Evolutionary conservation across 208 protist species (phyloP).

Genomic region (Herpetomonas tarakana): DNA sequence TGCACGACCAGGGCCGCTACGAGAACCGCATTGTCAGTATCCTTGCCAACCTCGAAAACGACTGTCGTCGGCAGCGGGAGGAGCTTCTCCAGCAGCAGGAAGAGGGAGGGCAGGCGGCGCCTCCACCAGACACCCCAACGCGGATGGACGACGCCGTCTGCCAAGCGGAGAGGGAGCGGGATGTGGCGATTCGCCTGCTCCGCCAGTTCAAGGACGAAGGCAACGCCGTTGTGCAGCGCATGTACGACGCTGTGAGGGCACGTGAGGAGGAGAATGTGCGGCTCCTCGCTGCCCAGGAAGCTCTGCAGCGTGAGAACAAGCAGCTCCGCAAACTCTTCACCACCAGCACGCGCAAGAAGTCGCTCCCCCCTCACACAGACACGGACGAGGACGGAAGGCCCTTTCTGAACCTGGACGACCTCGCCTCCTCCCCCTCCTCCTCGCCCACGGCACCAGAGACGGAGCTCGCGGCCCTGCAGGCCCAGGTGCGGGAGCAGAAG

Average conservation of each 20-base stretch:
- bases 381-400: not conserved
- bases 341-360: not conserved
- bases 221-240: slow-evolving; percentile 38
- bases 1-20: not conserved
- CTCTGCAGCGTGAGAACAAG: slow-evolving; percentile 29
- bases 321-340: slow-evolving; percentile 9
- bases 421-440: not conserved
- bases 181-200: slow-evolving; percentile 37
- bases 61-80: not conserved
- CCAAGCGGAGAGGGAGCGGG: slow-evolving; percentile 38
- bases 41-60: not conserved
- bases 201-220: slow-evolving; percentile 42
- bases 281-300: slow-evolving; percentile 29
- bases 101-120: too few relatives aligned
- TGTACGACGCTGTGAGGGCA: slow-evolving; percentile 34
- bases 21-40: not conserved
- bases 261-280: slow-evolving; percentile 30
- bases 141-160: not conserved
- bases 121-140: slow-evolving; percentile 1
- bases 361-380: too few relatives aligned
- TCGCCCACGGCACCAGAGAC: not conserved
- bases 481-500: slow-evolving; percentile 21
- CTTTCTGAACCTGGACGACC: not conserved
- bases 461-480: slow-evolving; percentile 15
- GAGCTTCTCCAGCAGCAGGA: not conserved